These are phyloP conservation scores for Raffaelea arxii DNA, from an alignment of 2,329 filamentous ascomycete genomes.

Conservation along the genomic window DNA sequence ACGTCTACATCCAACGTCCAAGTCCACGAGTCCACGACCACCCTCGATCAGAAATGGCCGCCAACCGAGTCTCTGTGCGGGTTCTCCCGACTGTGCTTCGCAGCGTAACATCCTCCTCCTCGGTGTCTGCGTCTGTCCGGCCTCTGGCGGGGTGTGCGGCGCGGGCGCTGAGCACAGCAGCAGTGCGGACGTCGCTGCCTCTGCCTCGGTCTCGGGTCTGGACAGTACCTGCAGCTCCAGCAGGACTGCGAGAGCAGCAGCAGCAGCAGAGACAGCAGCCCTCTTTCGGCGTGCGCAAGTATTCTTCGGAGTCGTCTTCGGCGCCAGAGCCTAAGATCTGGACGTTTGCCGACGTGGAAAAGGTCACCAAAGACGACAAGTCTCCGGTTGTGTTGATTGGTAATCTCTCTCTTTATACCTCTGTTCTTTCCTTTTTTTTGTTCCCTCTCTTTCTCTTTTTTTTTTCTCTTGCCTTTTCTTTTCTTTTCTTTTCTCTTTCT, in stretches of 20 bases:
- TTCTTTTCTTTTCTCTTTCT: not conserved
- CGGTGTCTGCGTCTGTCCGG: not conserved
- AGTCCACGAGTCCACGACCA: no score
- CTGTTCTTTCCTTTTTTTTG: not conserved
- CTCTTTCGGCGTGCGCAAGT: conserved; percentile 14
- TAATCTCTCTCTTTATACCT: conserved; percentile 16
- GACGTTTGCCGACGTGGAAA: conserved; percentile 35
- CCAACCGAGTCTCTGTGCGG: not conserved
- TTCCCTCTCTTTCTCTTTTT: not conserved
- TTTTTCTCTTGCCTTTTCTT: no score
- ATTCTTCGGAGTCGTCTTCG: conserved; percentile 15
- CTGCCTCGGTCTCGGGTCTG: not conserved
- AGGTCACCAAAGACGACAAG: conserved; percentile 20
- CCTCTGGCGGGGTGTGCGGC: not conserved
- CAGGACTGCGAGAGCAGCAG: not conserved
- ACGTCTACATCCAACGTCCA: no score
- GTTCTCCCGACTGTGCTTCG: not conserved
- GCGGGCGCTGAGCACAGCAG: not conserved
- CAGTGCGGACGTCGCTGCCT: not conserved
- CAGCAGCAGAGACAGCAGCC: not conserved
- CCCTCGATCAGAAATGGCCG: not conserved
- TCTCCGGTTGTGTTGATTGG: conserved; percentile 36
- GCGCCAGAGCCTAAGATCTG: conserved; percentile 29
- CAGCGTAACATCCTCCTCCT: not conserved
- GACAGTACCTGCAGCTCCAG: not conserved